Conservation (phyloP, 441 rosid species). For the Euphorbia celastroides region DNA sequence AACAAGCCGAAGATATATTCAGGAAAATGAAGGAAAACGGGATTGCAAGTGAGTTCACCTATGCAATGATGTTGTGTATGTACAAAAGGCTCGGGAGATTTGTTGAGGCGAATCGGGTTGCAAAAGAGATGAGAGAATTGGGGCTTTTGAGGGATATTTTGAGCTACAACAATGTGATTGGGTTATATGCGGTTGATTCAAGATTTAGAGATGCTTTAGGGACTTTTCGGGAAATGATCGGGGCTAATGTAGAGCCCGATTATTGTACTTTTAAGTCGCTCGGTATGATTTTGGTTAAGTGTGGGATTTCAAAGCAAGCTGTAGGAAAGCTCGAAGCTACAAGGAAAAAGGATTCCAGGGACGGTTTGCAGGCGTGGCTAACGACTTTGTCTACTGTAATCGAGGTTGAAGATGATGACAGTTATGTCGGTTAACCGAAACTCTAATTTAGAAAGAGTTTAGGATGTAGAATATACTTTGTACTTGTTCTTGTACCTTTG, state of each 20-base stretch:
- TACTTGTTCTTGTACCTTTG: neutral
- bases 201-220: conserved; percentile 57
- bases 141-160: conserved; percentile 47
- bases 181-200: conserved; percentile 61
- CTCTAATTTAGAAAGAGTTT: neutral
- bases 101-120: conserved; percentile 56
- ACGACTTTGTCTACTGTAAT: conserved; percentile 47
- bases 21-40: conserved; percentile 48
- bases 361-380: conserved; percentile 52
- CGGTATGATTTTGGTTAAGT: conserved; percentile 50
- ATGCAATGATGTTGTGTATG: conserved; percentile 78
- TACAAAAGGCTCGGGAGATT: conserved; percentile 62
- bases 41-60: conserved; percentile 68
- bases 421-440: neutral
- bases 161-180: conserved; percentile 64
- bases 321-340: conserved; percentile 39
- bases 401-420: conserved; percentile 28
- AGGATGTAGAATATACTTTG: neutral
- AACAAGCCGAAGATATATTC: conserved; percentile 50
- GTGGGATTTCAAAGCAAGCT: conserved; percentile 63
- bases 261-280: conserved; percentile 60
- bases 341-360: conserved; percentile 39
- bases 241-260: conserved; percentile 42
- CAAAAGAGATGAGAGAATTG: conserved; percentile 54
- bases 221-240: conserved; percentile 64